Conservation (phyloP, 768 basidiomycete species). For the Phlegmacium glaucopus region DNA sequence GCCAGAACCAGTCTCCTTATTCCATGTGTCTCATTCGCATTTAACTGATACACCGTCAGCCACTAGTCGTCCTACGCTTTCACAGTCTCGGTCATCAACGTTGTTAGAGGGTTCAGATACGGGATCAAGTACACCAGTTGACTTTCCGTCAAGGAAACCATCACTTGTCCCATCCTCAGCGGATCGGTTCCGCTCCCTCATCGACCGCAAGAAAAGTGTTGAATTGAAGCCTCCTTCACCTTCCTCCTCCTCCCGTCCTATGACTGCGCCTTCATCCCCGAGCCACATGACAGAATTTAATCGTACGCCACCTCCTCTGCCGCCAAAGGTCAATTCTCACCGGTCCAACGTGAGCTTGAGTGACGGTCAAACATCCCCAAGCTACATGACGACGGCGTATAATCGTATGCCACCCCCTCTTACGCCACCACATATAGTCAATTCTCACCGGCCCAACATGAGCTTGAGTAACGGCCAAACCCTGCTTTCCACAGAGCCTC, state of each 20-base stretch:
- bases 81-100: slow-evolving; percentile 17
- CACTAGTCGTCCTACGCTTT: slow-evolving; percentile 13
- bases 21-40: slow-evolving; percentile 22
- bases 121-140: slow-evolving; percentile 1
- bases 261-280: neutral
- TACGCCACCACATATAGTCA: slow-evolving; percentile 7
- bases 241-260: neutral
- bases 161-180: slow-evolving; percentile 17
- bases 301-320: slow-evolving; percentile 5
- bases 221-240: slow-evolving; percentile 9
- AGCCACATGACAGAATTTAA: neutral
- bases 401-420: slow-evolving; percentile 6
- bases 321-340: slow-evolving; percentile 7
- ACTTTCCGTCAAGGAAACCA: slow-evolving; percentile 20
- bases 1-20: slow-evolving; percentile 26
- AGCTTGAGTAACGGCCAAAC: slow-evolving; percentile 13
- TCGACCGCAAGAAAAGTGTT: slow-evolving; percentile 15
- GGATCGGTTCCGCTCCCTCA: slow-evolving; percentile 12
- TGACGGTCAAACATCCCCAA: slow-evolving; percentile 10
- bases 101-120: slow-evolving; percentile 17
- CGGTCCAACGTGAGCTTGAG: slow-evolving; percentile 10
- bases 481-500: slow-evolving; percentile 8
- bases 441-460: slow-evolving; percentile 8
- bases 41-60: slow-evolving; percentile 15
- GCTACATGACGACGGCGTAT: neutral